Evolutionary conservation across 2,329 filamentous ascomycete genomes (phyloP).

Genomic region (Diaporthe humulicola): DNA sequence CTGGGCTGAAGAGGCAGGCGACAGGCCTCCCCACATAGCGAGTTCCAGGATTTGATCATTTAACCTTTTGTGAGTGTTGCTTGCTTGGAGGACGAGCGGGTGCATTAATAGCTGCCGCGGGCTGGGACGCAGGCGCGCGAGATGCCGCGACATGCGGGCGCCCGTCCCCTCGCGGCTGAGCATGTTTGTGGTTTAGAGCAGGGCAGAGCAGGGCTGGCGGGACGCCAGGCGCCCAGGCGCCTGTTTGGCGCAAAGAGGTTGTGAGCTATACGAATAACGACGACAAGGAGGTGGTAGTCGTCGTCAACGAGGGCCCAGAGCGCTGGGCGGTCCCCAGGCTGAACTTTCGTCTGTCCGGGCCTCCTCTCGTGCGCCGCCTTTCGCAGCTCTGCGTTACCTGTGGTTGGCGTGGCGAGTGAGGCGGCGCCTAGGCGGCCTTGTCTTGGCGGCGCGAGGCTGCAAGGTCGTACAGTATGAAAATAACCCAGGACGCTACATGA

Average conservation of each 20-base stretch:
- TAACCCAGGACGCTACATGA: not conserved
- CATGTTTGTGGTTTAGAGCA: conserved; percentile 15
- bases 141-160: not conserved
- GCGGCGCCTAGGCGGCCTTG: not conserved
- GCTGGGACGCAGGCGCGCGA: not conserved
- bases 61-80: not conserved
- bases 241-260: conserved; percentile 3
- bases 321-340: conserved; percentile 12
- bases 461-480: conserved; percentile 9
- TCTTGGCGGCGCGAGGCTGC: conserved; percentile 22
- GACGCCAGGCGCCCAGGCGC: conserved; percentile 22
- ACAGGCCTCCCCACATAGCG: not conserved
- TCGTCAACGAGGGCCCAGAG: not conserved
- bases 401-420: not conserved
- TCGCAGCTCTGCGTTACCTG: not conserved
- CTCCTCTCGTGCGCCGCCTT: not conserved
- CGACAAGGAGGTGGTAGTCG: not conserved
- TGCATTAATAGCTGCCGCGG: not conserved
- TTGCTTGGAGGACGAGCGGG: not conserved
- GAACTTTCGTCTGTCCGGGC: not conserved
- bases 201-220: not conserved
- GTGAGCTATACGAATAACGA: not conserved
- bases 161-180: conserved; percentile 6
- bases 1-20: conserved; percentile 8
- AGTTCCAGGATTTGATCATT: not conserved